Evolutionary conservation across 75 land plant species (phyloP).

Genomic region (Cunninghamia lanceolata): DNA sequence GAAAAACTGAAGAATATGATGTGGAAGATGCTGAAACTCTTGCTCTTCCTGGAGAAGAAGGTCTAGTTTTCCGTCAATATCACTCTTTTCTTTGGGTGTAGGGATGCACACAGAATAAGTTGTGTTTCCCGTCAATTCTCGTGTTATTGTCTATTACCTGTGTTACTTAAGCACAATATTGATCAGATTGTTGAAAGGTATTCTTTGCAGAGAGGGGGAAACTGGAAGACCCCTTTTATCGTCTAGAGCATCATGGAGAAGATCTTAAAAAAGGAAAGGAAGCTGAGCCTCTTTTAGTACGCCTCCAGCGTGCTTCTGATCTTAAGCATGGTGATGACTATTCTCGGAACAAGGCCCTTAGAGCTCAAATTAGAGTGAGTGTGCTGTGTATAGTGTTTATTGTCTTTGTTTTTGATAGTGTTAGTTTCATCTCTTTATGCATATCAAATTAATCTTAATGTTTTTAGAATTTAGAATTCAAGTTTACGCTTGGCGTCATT

Average conservation of each 20-base stretch:
- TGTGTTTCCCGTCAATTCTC: not conserved
- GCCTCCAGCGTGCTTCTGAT: conserved; percentile 77
- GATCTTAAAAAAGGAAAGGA: conserved; percentile 90
- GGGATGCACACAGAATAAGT: not conserved
- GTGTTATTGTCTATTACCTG: conserved; percentile 3
- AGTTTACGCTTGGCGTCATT: not conserved
- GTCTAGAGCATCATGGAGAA: conserved; percentile 86
- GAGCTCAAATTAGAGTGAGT: conserved; percentile 75
- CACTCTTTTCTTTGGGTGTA: conserved; percentile 5
- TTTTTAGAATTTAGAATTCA: not conserved
- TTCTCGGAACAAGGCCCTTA: conserved; percentile 70
- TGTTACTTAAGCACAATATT: not conserved
- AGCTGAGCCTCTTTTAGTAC: conserved; percentile 74
- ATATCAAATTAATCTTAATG: not conserved
- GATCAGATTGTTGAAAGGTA: conserved; percentile 6
- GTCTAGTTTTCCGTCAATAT: conserved; percentile 25
- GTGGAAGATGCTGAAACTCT: conserved; percentile 92
- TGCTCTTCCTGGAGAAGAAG: conserved; percentile 80
- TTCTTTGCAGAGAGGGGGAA: conserved; percentile 73
- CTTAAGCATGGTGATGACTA: conserved; percentile 85
- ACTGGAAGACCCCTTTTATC: conserved; percentile 88
- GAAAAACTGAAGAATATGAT: conserved; percentile 82
- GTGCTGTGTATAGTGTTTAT: not conserved
- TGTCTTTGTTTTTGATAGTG: not conserved
- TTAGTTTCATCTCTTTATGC: not conserved